Evolutionary conservation across 768 basidiomycete genomes (phyloP), one percentile per base, ranked within the genome.

Genomic region (Suillus subalutaceus): DNA sequence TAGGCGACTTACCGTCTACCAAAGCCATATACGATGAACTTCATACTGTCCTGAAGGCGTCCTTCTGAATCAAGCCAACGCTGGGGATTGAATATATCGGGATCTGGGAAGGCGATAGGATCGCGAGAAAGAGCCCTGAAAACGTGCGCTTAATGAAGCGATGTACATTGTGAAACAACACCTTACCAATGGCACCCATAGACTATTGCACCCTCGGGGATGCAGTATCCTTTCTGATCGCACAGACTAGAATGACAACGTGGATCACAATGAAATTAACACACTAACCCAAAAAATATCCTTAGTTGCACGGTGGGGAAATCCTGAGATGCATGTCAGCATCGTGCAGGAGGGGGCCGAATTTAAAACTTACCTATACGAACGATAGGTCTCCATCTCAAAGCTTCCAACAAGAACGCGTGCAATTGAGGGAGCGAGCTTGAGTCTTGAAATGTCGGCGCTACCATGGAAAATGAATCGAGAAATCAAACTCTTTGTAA

Each of bases 21-120:
- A 52, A 52, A 52, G 13, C 50, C 50, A 52, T 26, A 52, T 26
- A 2, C 6, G 6, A 52, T 7, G 23, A 52, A 26, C 13, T 52
- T 52, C 40, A 41, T 41, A 13, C 13, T 26, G 3, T 52, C 50
- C 23, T 52, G 26, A 26, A 52, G 13, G 13, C 13, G 50, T 6
- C 50, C 50, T 52, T 52, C 50, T 15, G 50, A 52, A 52, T 52
- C 50, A 26, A 52, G 50, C 50, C 50, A 52, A 16, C 50, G 50
- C 23, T 52, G 23, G 6, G 50, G 50, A 52, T 52, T 15, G 13
- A 52, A 52, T 3, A 4, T 8, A 3, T 52, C 50, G 13, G 50
- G 50, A 52, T 26, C 23, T 52, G 50, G 50, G 23, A 52, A 52
- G 50, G 15, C 50, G 13, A 26, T 26, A 7, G 50, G 50, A 15